Base-by-base conservation (phyloP, 2,329 filamentous ascomycete genomes). In the Trichoderma cornu-damae region DNA sequence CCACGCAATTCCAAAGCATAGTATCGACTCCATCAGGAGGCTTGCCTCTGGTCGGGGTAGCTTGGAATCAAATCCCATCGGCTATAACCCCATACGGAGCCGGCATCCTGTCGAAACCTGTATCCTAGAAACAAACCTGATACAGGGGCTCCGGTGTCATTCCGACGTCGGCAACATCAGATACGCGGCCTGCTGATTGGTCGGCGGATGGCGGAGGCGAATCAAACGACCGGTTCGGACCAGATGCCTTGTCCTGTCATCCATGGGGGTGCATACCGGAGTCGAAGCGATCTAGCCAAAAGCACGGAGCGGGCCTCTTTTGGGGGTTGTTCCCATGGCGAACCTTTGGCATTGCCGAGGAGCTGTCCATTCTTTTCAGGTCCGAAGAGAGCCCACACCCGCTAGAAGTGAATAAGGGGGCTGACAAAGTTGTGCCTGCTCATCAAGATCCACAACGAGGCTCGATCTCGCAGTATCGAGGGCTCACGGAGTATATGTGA, bases 71-170 rank as follows among this genome's bases (percentile, higher is more conserved):
- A 7, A 30, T 30, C 6, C 28, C 9, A 6, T 30, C 9, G 9
- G 28, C 28, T 30, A 30, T 30, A 30, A 6, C 28, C 28, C 9
- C 28, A 30, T 6, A 6, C 28, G 9, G 26, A 24, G n/a, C 43
- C 12, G 11, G 20, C 42, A 44, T 38, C 24, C 26, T 32, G 14
- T 49, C 28, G 24, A 50, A 51, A 20, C n/a, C 28, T 20, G 30
- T 38, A 32, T 16, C 32, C 32, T 40, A 34, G 18, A 28, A 52
- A 53, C 49, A 42, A 47, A 55, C 34, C 52, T 55, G 52, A 55
- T 38, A 55, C 52, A 55, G 34, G 52, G 52, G 43, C 22, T 30
- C 22, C 24, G 16, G 12, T 20, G 49, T 22, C 38, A n/a, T 35
- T 22, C 24, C 32, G 24, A 38, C 40, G 12, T 24, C 22, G 30